Conservation (phyloP, 2,329 filamentous ascomycete species). For the Ascocoryne sarcoides region DNA sequence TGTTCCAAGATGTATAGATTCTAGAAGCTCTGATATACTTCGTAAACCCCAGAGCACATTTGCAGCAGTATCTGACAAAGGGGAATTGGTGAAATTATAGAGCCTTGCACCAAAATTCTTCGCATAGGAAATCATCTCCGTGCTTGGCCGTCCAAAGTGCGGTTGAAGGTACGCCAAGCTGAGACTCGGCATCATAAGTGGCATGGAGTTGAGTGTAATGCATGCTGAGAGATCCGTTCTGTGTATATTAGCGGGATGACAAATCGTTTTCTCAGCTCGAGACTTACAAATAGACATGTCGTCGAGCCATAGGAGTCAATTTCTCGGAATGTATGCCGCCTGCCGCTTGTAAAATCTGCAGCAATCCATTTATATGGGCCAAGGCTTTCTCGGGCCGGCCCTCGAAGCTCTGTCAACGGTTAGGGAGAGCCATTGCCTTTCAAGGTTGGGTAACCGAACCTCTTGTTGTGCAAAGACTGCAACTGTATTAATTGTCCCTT, state of each 20-base stretch:
- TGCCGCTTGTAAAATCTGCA: conserved; percentile 10
- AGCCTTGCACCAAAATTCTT: conserved; percentile 9
- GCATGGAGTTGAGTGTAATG: conserved; percentile 11
- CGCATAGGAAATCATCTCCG: conserved; percentile 7
- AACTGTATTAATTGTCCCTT: conserved; percentile 18
- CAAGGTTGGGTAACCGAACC: conserved; percentile 8
- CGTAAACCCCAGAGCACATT: conserved; percentile 17
- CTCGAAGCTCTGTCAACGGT: conserved; percentile 7
- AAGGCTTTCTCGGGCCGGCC: conserved; percentile 8
- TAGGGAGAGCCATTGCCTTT: neutral
- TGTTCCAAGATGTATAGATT: conserved; percentile 10
- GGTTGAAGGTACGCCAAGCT: conserved; percentile 8
- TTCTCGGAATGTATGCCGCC: conserved; percentile 11
- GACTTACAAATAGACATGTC: conserved; percentile 14
- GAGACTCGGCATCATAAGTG: conserved; percentile 7
- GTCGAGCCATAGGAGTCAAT: conserved; percentile 9
- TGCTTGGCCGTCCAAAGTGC: conserved; percentile 13
- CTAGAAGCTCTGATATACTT: conserved; percentile 10
- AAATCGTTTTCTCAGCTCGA: neutral
- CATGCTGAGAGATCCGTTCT: conserved; percentile 14
- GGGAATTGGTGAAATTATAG: conserved; percentile 12
- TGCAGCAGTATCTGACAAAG: conserved; percentile 10
- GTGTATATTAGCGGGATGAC: conserved; percentile 1
- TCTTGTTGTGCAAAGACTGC: conserved; percentile 17
- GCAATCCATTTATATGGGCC: conserved; percentile 13